A percentile compares a stretch with the other conserved stretches of the same genome.
phyloP scores from a whole-genome alignment of 768 basidiomycete species.

The Collybiopsis confluens region DNA sequence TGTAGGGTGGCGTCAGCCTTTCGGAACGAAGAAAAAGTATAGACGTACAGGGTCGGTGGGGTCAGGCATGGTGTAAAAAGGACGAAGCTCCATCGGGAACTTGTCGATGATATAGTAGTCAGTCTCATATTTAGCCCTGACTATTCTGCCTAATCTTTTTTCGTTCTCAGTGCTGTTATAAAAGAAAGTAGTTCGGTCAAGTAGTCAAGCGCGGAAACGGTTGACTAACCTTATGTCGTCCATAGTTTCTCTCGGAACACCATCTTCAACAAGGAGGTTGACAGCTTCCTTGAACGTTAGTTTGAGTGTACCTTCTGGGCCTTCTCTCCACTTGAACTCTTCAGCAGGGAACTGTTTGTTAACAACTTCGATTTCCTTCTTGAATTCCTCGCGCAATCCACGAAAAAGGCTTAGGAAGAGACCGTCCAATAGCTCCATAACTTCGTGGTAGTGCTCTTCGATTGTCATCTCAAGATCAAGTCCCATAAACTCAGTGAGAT shows the following conservation, averaged over 20 bases:
- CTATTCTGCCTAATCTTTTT: slow-evolving; percentile 83
- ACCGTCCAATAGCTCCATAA: slow-evolving; percentile 85
- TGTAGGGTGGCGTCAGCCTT: slow-evolving; percentile 6
- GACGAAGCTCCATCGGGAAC: slow-evolving; percentile 92
- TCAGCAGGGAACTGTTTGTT: slow-evolving; percentile 90
- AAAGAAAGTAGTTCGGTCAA: slow-evolving; percentile 9
- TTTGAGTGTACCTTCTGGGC: slow-evolving; percentile 82
- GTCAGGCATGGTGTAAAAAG: slow-evolving; percentile 99
- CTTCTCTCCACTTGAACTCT: slow-evolving; percentile 92
- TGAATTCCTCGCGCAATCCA: slow-evolving; percentile 71
- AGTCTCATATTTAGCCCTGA: slow-evolving; percentile 91
- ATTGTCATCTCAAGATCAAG: slow-evolving; percentile 99
- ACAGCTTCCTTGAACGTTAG: slow-evolving; percentile 86
- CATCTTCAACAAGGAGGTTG: slow-evolving; percentile 81
- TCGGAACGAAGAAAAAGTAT: slow-evolving; percentile 5
- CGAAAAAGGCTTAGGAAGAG: slow-evolving; percentile 86
- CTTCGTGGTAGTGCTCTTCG: slow-evolving; percentile 98
- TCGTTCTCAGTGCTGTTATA: slow-evolving; percentile 84
- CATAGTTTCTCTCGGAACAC: slow-evolving; percentile 68
- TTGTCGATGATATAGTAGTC: slow-evolving; percentile 99
- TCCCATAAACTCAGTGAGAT: slow-evolving; percentile 97
- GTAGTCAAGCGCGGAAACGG: slow-evolving; percentile 3
- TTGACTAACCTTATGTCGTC: slow-evolving; percentile 83
- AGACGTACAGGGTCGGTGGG: slow-evolving; percentile 78
- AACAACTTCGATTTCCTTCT: slow-evolving; percentile 78